Evolutionary conservation across 1,284 basidiomycete genomes (phyloP).

Genomic region (Fistulina hepatica): DNA sequence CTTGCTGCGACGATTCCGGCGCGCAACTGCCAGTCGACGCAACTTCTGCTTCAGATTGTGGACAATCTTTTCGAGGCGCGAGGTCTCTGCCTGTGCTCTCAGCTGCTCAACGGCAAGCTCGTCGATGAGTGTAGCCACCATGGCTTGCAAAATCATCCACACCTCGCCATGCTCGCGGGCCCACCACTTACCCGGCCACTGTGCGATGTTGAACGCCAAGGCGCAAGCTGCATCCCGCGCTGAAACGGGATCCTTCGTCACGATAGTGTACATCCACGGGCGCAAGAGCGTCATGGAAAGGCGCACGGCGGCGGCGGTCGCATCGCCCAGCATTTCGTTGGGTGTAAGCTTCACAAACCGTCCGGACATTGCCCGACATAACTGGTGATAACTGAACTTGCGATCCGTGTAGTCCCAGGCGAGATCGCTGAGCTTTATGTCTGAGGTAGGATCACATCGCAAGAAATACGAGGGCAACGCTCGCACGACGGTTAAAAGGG

Average conservation of each 20-base stretch:
- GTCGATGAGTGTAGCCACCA: not conserved
- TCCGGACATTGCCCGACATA: constrained; percentile 57
- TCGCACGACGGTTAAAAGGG: constrained; percentile 48
- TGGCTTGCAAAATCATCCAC: not conserved
- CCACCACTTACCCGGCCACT: constrained; percentile 40
- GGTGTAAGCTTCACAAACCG: constrained; percentile 43
- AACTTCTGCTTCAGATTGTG: not conserved
- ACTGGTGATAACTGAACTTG: constrained; percentile 52
- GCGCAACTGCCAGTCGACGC: not conserved
- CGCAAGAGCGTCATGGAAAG: constrained; percentile 55
- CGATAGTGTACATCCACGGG: constrained; percentile 49
- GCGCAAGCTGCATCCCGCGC: constrained; percentile 38
- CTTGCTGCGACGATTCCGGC: not conserved
- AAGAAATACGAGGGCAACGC: constrained; percentile 64
- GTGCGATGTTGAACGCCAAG: constrained; percentile 49
- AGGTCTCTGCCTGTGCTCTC: not conserved
- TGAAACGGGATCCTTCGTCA: constrained; percentile 36
- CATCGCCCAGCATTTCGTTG: constrained; percentile 48
- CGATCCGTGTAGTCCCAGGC: constrained; percentile 51
- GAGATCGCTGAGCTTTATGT: constrained; percentile 27
- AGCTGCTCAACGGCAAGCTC: not conserved
- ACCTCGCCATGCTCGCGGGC: not conserved
- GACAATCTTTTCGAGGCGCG: not conserved
- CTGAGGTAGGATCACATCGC: constrained; percentile 17
- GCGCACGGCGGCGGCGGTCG: constrained; percentile 53